Conservation (phyloP, 768 basidiomycete genomes). For the Psilocybe cyanescens region DNA sequence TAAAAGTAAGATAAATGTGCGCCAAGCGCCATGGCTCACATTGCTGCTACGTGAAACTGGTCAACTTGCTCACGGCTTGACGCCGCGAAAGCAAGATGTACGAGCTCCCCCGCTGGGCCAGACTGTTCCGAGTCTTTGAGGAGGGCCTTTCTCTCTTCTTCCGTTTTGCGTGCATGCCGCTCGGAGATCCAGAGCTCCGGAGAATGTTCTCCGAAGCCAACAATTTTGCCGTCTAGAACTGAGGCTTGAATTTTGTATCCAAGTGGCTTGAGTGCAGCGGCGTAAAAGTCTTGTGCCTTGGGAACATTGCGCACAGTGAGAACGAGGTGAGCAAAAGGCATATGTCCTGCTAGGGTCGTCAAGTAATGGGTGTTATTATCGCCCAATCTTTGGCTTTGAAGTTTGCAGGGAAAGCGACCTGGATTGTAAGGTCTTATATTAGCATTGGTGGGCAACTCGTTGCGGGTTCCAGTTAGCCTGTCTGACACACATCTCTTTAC, state of each 20-base stretch:
- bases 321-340: constrained; percentile 23
- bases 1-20: not conserved
- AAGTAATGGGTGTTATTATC: too few relatives aligned
- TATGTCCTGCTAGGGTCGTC: not conserved
- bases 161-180: not conserved
- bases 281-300: constrained; percentile 21
- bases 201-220: constrained; percentile 19
- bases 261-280: constrained; percentile 27
- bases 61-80: constrained; percentile 25
- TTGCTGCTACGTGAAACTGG: constrained; percentile 28
- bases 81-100: constrained; percentile 29
- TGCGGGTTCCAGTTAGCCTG: too few relatives aligned
- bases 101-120: constrained; percentile 3
- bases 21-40: constrained; percentile 16
- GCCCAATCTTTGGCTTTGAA: too few relatives aligned
- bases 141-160: constrained; percentile 1
- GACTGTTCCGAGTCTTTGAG: not conserved
- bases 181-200: constrained; percentile 26
- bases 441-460: too few relatives aligned
- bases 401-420: too few relatives aligned
- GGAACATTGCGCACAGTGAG: constrained; percentile 18
- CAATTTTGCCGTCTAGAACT: constrained; percentile 21
- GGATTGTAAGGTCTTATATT: too few relatives aligned
- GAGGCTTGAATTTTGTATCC: constrained; percentile 21
- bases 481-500: too few relatives aligned